Percentiles rank a stretch among this genome's conserved stretches.
Conservation (phyloP, 805 yeast species). For the fission yeast (Schizosaccharomyces pombe) region DNA sequence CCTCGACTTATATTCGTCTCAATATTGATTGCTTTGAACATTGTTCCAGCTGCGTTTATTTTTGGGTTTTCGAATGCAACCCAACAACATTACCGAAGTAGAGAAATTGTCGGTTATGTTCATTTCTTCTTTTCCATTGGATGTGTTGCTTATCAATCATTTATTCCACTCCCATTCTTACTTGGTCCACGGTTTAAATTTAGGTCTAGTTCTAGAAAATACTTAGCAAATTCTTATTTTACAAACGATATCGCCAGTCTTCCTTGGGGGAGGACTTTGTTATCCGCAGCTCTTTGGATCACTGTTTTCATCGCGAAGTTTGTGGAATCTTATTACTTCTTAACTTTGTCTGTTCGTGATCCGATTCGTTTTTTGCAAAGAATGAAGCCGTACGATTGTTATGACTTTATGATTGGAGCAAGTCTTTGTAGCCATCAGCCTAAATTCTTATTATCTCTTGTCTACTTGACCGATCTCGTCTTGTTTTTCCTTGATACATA, state of each 20-base stretch:
- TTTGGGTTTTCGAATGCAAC: slow-evolving; percentile 50
- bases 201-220: slow-evolving; percentile 60
- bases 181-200: slow-evolving; percentile 85
- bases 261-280: slow-evolving; percentile 77
- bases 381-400: slow-evolving; percentile 71
- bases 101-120: slow-evolving; percentile 62
- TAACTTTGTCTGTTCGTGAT: slow-evolving; percentile 74
- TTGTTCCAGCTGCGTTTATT: slow-evolving; percentile 70
- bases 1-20: slow-evolving; percentile 64
- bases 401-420: slow-evolving; percentile 76
- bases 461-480: slow-evolving; percentile 77
- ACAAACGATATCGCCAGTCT: slow-evolving; percentile 75
- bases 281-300: slow-evolving; percentile 81
- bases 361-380: slow-evolving; percentile 76
- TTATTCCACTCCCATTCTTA: slow-evolving; percentile 91
- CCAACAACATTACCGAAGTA: slow-evolving; percentile 41
- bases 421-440: slow-evolving; percentile 67
- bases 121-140: slow-evolving; percentile 71
- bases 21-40: slow-evolving; percentile 40
- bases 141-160: slow-evolving; percentile 62
- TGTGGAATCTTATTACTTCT: slow-evolving; percentile 74
- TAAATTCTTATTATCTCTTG: slow-evolving; percentile 69
- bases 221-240: slow-evolving; percentile 82
- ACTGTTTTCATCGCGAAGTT: slow-evolving; percentile 74
- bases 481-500: slow-evolving; percentile 96